These are phyloP conservation scores for Phytophthora meadii DNA, from an alignment of 352 stramenopile species.

Conservation along the genomic window DNA sequence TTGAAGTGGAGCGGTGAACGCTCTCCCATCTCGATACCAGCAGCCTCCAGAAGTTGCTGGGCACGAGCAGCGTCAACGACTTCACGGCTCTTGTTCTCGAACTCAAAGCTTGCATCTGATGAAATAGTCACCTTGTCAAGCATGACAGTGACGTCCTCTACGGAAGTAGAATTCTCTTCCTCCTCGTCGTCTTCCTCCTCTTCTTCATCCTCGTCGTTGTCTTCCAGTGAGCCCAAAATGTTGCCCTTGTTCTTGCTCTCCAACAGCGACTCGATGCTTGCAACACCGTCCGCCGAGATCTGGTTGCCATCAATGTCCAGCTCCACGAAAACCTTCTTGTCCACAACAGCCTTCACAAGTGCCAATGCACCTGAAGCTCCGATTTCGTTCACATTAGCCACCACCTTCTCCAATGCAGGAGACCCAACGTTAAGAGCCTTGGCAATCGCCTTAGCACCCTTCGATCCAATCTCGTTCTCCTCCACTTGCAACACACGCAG, in stretches of 20 bases:
- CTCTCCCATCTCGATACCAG: too few species aligned
- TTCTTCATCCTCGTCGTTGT: conserved; percentile 87
- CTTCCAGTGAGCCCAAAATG: conserved; percentile 76
- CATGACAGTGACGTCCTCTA: conserved; percentile 55
- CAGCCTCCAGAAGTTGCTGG: too few species aligned
- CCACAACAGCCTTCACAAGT: conserved; percentile 66
- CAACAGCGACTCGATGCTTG: conserved; percentile 57
- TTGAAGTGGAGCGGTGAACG: conserved; percentile 42
- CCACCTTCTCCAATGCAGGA: conserved; percentile 76
- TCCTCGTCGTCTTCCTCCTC: conserved; percentile 68
- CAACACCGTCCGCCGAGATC: conserved; percentile 73
- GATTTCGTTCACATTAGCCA: conserved; percentile 91
- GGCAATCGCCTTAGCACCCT: conserved; percentile 80
- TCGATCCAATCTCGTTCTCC: conserved; percentile 94
- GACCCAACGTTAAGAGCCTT: conserved; percentile 63
- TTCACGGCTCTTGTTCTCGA: too few species aligned
- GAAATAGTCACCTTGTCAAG: conserved; percentile 58
- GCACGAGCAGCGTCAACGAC: too few species aligned
- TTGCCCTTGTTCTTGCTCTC: conserved; percentile 58
- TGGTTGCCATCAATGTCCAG: conserved; percentile 86
- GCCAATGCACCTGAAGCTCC: conserved; percentile 86
- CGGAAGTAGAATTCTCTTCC: not conserved
- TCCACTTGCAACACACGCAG: conserved; percentile 91
- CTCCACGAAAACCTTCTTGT: conserved; percentile 60
- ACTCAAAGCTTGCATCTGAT: conserved; percentile 33